phyloP scores from a whole-genome alignment of 495 filamentous ascomycete species.

The Diplogelasinospora grovesii region DNA sequence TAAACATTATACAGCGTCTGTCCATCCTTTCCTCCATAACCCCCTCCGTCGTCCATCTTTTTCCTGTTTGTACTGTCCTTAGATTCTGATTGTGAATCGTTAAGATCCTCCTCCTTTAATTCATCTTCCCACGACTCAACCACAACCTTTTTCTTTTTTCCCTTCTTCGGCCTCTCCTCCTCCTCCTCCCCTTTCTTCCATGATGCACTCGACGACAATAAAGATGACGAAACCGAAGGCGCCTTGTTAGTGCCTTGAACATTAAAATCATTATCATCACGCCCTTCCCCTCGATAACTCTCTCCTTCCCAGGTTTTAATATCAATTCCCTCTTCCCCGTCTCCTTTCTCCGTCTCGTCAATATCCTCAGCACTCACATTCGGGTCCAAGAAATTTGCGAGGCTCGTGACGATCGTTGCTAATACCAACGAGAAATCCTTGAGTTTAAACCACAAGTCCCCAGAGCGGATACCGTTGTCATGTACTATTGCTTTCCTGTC shows the following conservation, averaged over 20 bases:
- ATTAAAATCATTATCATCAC: not conserved
- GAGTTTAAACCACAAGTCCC: slow-evolving; percentile 61
- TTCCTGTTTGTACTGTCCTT: too few species aligned
- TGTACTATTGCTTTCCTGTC: slow-evolving; percentile 45
- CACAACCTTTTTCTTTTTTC: slow-evolving; percentile 17
- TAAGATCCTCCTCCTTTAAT: slow-evolving; percentile 7
- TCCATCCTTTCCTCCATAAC: too few species aligned
- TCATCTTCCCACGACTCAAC: slow-evolving; percentile 28
- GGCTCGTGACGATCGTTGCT: slow-evolving; percentile 54
- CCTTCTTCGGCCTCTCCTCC: too few species aligned
- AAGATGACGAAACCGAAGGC: too few species aligned
- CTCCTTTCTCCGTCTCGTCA: not conserved
- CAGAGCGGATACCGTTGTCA: slow-evolving; percentile 53
- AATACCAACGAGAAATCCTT: slow-evolving; percentile 67
- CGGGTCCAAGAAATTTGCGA: slow-evolving; percentile 42
- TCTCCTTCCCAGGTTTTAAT: slow-evolving; percentile 31
- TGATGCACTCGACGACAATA: too few species aligned
- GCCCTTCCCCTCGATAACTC: not conserved
- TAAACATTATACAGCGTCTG: too few species aligned
- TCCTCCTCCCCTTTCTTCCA: too few species aligned
- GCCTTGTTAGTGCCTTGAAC: too few species aligned
- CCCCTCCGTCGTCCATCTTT: too few species aligned
- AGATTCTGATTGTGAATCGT: too few species aligned
- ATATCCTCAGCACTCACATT: slow-evolving; percentile 26
- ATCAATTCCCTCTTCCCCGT: slow-evolving; percentile 29